Percentiles rank a stretch among this genome's conserved stretches.
phyloP scores from a whole-genome alignment of 495 filamentous ascomycete genomes.

The Podospora didyma region DNA sequence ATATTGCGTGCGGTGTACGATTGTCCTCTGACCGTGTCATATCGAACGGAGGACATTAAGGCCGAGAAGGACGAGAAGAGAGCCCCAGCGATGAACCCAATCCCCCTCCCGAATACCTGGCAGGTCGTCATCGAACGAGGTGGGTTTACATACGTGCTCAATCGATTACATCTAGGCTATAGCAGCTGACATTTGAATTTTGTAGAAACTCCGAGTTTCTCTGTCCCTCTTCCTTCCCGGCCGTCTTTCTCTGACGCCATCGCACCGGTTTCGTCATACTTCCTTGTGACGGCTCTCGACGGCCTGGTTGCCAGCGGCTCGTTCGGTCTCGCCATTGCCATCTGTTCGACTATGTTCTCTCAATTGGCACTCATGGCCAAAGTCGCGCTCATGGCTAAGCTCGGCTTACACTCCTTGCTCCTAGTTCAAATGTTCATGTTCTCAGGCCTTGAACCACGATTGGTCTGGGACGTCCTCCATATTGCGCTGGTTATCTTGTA shows the following conservation, averaged over 20 bases:
- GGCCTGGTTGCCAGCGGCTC: conserved; percentile 18
- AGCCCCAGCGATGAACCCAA: conserved; percentile 1
- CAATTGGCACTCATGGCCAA: conserved; percentile 11
- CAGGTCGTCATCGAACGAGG: conserved; percentile 19
- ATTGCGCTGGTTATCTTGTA: conserved; percentile 13
- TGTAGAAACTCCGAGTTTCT: conserved; percentile 10
- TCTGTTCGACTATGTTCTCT: conserved; percentile 16
- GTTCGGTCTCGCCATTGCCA: conserved; percentile 18
- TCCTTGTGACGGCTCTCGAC: conserved; percentile 20
- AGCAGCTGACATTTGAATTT: neutral
- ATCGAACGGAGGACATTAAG: neutral
- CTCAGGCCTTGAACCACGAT: conserved; percentile 11
- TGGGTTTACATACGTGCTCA: neutral
- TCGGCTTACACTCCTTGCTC: conserved; percentile 14
- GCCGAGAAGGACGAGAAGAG: neutral
- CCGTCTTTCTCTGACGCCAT: conserved; percentile 15
- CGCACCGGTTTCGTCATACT: conserved; percentile 11
- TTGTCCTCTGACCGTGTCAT: conserved; percentile 16
- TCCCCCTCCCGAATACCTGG: conserved; percentile 15
- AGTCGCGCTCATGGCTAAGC: conserved; percentile 10
- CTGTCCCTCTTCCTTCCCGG: conserved; percentile 7
- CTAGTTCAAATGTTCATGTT: conserved; percentile 20
- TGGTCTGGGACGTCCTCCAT: conserved; percentile 20
- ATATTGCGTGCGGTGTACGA: conserved; percentile 18
- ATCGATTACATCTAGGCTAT: neutral